Base-by-base conservation (phyloP, 148 eudicot genomes). In the Linanthus parryae region DNA sequence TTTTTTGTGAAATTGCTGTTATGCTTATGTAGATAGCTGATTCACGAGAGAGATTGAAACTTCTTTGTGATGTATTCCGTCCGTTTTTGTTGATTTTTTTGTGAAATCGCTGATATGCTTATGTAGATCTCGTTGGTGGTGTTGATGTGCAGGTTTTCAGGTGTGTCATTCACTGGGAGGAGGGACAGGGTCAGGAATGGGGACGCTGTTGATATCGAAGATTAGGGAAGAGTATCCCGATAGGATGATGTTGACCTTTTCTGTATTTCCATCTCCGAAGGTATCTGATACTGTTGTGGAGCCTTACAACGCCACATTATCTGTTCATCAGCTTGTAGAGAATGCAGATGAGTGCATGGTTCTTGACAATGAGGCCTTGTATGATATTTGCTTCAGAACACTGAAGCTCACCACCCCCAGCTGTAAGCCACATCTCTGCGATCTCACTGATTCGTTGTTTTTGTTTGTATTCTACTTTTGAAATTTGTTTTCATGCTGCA, bases 301-400 rank as follows among this genome's bases (percentile, higher is more conserved):
- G 71, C 89, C 89, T 28, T 82, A 82, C 53, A 82, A 82, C 55
- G 89, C 84, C 1, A 82, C 89, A 8, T 48, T 82, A 66, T 82
- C 84, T 35, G 84, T 82, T 34, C 91, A 83, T 52, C 91, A 83
- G 79, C 78, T 83, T 8, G 91, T 83, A 8, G 91, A 83, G 68
- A 83, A 83, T 56, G 91, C 91, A 21, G 91, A 83, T 56, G 91
- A 83, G 76, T 83, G 91, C 62, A 83, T 83, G 91, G 85, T 83
- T 57, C 85, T 83, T 55, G 91, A 83, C 63, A 83, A 83, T 31
- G 91, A 83, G 63, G 91, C 91, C 12, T 66, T 83, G 56, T 83
- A 83, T 56, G 91, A 83, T 39, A 83, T 83, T 45, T 83, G 91
- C 72, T 83, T 83, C 52, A 69, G 91, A 28, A 83, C 91, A 31